A percentile compares a stretch with the other conserved stretches of the same genome.
Evolutionary conservation across 1,284 basidiomycete species (phyloP).

Genomic region (Blastosporella zonata): DNA sequence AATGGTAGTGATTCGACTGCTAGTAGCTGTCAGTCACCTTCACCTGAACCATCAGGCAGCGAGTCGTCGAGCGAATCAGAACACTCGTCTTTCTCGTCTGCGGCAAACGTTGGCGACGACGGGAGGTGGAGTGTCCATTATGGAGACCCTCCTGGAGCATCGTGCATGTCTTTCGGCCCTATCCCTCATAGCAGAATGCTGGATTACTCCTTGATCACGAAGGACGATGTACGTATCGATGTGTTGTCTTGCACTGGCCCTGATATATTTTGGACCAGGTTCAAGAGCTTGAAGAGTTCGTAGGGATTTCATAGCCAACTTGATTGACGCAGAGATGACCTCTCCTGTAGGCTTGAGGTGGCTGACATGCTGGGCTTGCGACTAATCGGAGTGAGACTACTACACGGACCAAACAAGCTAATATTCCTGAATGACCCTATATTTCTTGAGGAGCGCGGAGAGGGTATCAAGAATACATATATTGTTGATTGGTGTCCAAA

Average conservation of each 20-base stretch:
- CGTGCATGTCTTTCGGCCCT: conserved; percentile 25
- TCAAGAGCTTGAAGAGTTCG: conserved; percentile 15
- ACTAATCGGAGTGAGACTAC: no score
- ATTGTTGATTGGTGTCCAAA: conserved; percentile 50
- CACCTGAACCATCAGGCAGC: conserved; percentile 6
- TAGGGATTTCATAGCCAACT: background rate
- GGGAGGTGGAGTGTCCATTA: conserved; percentile 25
- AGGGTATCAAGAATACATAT: conserved; percentile 29
- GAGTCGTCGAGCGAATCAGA: conserved; percentile 13
- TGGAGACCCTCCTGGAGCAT: conserved; percentile 26
- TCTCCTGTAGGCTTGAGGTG: conserved; percentile 29
- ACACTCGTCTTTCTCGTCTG: conserved; percentile 4
- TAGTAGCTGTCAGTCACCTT: conserved; percentile 1
- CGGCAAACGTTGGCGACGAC: conserved; percentile 6
- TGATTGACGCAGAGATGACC: conserved; percentile 1
- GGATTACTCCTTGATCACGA: conserved; percentile 16
- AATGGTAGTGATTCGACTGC: background rate
- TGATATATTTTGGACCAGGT: conserved; percentile 7
- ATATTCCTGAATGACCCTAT: conserved; percentile 54
- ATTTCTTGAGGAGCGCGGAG: conserved; percentile 41
- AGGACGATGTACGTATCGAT: conserved; percentile 22
- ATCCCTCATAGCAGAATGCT: conserved; percentile 21
- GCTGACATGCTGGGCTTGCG: conserved; percentile 34
- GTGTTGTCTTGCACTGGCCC: conserved; percentile 1
- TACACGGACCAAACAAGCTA: conserved; percentile 34